Evolutionary conservation across 208 protist genomes (phyloP).

Genomic region (Trypanosoma platydactyli): DNA sequence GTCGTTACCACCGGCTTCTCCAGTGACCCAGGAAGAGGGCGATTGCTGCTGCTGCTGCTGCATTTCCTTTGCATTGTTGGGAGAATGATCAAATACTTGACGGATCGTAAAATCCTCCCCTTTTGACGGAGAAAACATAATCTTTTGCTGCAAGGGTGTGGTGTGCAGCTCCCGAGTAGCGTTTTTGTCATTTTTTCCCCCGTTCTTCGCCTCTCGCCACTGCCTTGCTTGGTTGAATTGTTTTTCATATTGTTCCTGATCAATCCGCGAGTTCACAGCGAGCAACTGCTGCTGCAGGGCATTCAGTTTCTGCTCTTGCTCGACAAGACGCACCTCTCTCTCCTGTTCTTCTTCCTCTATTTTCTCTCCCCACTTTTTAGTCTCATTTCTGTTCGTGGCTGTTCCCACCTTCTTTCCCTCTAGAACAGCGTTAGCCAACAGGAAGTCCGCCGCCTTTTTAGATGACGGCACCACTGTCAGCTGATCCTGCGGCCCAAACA

Average conservation of each 20-base stretch:
- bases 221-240: neutral
- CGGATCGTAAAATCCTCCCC: too few relatives aligned
- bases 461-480: constrained; percentile 30
- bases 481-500: constrained; percentile 37
- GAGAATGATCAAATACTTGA: neutral
- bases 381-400: neutral
- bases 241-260: constrained; percentile 27
- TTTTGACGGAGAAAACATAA: neutral
- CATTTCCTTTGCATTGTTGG: neutral
- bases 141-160: neutral
- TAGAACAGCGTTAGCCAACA: constrained; percentile 4
- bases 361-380: neutral
- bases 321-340: constrained; percentile 8
- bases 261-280: constrained; percentile 22
- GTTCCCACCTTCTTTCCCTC: constrained; percentile 1
- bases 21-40: too few relatives aligned
- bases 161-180: neutral
- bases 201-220: neutral
- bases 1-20: neutral
- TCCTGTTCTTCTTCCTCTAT: neutral
- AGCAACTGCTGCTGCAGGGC: constrained; percentile 26
- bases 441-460: neutral
- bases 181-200: neutral
- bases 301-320: constrained; percentile 28
- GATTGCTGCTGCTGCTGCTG: neutral